Conservation (phyloP, 2,329 filamentous ascomycete genomes). For the Fonsecaea multimorphosa region DNA sequence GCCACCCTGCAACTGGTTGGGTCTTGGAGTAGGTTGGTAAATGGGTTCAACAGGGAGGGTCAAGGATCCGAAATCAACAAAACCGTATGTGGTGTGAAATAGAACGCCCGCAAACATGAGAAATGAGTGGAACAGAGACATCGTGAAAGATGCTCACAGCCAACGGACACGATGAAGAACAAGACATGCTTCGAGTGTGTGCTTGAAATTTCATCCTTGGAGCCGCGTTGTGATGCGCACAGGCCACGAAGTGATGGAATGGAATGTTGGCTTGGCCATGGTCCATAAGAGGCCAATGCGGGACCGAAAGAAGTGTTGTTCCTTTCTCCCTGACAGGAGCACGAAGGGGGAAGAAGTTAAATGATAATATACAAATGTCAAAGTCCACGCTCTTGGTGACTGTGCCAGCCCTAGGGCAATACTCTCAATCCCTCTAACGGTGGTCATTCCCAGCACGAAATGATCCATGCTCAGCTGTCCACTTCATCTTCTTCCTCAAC, state of each 20-base stretch:
- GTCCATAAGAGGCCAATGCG: neutral
- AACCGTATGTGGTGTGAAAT: slow-evolving; percentile 22
- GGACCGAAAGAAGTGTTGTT: neutral
- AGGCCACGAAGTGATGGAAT: slow-evolving; percentile 25
- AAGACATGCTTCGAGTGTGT: neutral
- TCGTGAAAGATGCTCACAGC: slow-evolving; percentile 9
- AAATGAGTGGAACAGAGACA: slow-evolving; percentile 21
- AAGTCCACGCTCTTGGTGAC: neutral
- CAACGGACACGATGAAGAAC: slow-evolving; percentile 1
- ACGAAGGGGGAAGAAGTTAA: neutral
- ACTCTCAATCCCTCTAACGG: neutral
- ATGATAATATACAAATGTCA: neutral
- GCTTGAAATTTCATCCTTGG: neutral
- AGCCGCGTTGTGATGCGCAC: slow-evolving; percentile 32
- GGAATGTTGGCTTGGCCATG: slow-evolving; percentile 16
- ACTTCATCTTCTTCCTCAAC: slow-evolving; percentile 12
- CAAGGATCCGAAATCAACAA: slow-evolving; percentile 34
- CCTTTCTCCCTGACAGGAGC: neutral
- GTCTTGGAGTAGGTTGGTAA: slow-evolving; percentile 31
- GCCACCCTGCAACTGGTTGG: slow-evolving; percentile 33
- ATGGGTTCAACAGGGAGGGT: slow-evolving; percentile 27
- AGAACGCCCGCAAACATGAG: slow-evolving; percentile 23
- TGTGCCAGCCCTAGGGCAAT: neutral
- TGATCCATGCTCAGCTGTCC: neutral
- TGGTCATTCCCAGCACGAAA: neutral